These are phyloP conservation scores for Sanghuangporus baumii DNA, from an alignment of 1,284 basidiomycete species.

Conservation along the genomic window DNA sequence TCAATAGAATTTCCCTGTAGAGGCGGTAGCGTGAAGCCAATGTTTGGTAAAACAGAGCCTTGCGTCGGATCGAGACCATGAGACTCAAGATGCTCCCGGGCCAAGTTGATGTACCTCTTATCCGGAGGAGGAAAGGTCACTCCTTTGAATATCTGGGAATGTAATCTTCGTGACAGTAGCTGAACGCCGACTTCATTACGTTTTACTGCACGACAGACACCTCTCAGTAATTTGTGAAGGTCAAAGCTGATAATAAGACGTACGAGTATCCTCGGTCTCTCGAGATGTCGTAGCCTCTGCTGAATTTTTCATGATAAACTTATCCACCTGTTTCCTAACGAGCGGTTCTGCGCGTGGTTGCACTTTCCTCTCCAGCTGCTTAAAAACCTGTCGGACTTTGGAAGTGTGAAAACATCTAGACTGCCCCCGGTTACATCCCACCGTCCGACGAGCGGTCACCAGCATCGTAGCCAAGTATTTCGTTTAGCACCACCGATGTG, in stretches of 20 bases:
- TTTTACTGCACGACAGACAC: slow-evolving; percentile 2
- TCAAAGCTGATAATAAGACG: not conserved
- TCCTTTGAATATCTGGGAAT: slow-evolving; percentile 81
- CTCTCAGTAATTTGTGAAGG: not conserved
- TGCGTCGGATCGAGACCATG: slow-evolving; percentile 80
- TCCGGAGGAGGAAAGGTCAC: slow-evolving; percentile 60
- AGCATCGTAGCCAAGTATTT: slow-evolving; percentile 1
- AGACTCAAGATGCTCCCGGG: slow-evolving; percentile 70
- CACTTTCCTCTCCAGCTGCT: slow-evolving; percentile 4
- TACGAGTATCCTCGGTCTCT: not conserved
- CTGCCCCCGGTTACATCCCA: not conserved
- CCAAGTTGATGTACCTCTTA: slow-evolving; percentile 62
- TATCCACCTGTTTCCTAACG: not conserved
- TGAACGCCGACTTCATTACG: slow-evolving; percentile 90
- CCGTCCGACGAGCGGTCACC: slow-evolving; percentile 1
- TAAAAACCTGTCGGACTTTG: not conserved
- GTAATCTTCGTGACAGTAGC: slow-evolving; percentile 76
- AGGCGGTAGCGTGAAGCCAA: slow-evolving; percentile 76
- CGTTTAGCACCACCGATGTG: not conserved
- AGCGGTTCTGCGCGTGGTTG: not conserved
- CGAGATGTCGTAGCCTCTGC: not conserved
- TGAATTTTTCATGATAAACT: not conserved
- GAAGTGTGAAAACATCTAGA: not conserved
- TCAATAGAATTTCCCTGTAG: slow-evolving; percentile 81
- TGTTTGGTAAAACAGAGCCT: slow-evolving; percentile 76